Conservation (phyloP, 108 stramenopile genomes). For the Nannochloropsis gaditana region DNA sequence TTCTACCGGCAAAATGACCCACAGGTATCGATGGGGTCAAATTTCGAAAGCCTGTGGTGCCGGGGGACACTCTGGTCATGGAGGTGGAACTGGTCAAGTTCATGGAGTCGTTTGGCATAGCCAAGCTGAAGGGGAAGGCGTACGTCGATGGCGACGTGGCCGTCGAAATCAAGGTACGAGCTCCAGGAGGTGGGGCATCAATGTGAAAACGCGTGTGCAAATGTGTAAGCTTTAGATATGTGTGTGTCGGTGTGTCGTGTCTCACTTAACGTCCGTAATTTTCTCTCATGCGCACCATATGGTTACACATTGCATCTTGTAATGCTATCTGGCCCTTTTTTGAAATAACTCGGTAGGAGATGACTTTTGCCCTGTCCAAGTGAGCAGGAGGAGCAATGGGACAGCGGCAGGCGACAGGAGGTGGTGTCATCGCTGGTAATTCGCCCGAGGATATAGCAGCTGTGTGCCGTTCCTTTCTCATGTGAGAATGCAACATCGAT, state of each 20-base stretch:
- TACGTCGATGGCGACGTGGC: slow-evolving; percentile 50
- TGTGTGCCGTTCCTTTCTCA: neutral
- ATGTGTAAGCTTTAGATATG: neutral
- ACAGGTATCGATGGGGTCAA: slow-evolving; percentile 68
- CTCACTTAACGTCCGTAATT: neutral
- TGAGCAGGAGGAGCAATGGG: neutral
- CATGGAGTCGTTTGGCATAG: slow-evolving; percentile 47
- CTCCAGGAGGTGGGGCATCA: neutral
- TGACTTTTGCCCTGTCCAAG: slow-evolving; percentile 55
- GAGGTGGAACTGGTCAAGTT: slow-evolving; percentile 60
- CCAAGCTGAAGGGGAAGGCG: slow-evolving; percentile 53
- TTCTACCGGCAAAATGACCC: neutral
- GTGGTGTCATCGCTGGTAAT: neutral
- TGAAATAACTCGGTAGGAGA: slow-evolving; percentile 25
- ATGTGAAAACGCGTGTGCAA: neutral
- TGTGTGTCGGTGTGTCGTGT: neutral
- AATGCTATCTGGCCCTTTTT: neutral
- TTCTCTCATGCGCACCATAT: neutral
- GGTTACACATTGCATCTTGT: too few species aligned
- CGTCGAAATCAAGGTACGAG: slow-evolving; percentile 31
- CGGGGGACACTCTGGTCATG: slow-evolving; percentile 89
- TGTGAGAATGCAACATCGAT: neutral
- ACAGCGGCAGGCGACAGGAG: neutral
- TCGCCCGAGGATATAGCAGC: neutral
- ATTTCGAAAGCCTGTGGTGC: slow-evolving; percentile 95